Percentiles rank a stretch among this genome's conserved stretches.
These are phyloP conservation scores for Zygosaccharomyces pseudobailii DNA, from an alignment of 1,139 yeast species.

Conservation along the genomic window DNA sequence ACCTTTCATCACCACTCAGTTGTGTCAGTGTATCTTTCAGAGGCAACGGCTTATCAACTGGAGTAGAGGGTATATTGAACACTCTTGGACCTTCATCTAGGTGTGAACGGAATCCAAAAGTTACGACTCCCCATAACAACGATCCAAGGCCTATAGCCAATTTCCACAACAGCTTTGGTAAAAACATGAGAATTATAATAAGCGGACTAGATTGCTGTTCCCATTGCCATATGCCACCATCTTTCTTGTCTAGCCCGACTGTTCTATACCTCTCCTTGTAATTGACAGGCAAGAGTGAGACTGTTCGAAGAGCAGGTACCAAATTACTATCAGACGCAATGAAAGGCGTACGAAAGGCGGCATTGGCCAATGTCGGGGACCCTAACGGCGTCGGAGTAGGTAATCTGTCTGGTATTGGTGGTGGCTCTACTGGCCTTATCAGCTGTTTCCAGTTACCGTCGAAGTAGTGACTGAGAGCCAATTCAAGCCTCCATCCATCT, in stretches of 20 bases:
- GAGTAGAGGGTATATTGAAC: constrained; percentile 19
- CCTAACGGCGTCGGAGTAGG: constrained; percentile 15
- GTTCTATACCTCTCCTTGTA: constrained; percentile 24
- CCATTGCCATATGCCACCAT: constrained; percentile 9
- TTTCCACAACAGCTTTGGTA: constrained; percentile 25
- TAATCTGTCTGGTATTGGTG: constrained; percentile 18
- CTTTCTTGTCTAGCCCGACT: constrained; percentile 22
- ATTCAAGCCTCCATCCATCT: constrained; percentile 39
- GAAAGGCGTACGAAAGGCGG: constrained; percentile 9
- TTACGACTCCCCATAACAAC: constrained; percentile 20
- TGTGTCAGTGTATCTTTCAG: constrained; percentile 7
- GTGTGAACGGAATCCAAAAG: constrained; percentile 20
- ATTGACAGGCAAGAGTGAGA: constrained; percentile 31
- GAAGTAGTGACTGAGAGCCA: constrained; percentile 37
- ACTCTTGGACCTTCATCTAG: constrained; percentile 10
- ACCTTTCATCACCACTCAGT: constrained; percentile 5
- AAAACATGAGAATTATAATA: constrained; percentile 21
- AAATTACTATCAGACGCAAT: constrained; percentile 11
- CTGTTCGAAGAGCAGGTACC: constrained; percentile 32
- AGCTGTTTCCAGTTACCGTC: constrained; percentile 35
- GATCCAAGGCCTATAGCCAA: constrained; percentile 20
- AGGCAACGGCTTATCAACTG: constrained; percentile 8
- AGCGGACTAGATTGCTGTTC: constrained; percentile 15
- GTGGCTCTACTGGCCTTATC: constrained; percentile 20
- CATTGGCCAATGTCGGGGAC: constrained; percentile 7